phyloP scores from a whole-genome alignment of 768 basidiomycete species.

The Lactarius akahatsu region DNA sequence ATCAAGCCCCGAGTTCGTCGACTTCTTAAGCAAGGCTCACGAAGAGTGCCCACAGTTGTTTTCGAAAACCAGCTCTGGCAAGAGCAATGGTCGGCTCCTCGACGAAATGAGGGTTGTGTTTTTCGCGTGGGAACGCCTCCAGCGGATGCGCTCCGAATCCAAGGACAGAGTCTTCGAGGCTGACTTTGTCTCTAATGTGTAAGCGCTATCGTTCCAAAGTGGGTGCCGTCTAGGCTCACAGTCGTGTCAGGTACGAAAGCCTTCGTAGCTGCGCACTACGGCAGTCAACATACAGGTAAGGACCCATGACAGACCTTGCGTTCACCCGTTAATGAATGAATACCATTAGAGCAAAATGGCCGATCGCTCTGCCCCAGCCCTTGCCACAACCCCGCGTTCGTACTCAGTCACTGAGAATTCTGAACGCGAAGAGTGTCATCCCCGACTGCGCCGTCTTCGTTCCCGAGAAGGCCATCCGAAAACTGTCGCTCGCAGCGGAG shows the following conservation, averaged over 20 bases:
- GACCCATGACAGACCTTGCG: background rate
- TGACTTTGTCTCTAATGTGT: conserved; percentile 57
- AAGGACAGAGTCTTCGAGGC: conserved; percentile 54
- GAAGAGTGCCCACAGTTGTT: conserved; percentile 43
- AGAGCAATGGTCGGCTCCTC: conserved; percentile 33
- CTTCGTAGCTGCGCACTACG: conserved; percentile 48
- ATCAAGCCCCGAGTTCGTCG: conserved; percentile 34
- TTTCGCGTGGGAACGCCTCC: conserved; percentile 46
- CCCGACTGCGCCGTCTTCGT: conserved; percentile 54
- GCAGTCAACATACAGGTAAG: conserved; percentile 45
- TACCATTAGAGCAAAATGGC: conserved; percentile 46
- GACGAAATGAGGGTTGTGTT: conserved; percentile 44
- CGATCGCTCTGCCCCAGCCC: conserved; percentile 50
- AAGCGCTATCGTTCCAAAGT: conserved; percentile 29
- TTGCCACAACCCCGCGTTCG: conserved; percentile 33
- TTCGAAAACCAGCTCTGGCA: conserved; percentile 31
- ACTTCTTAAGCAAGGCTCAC: conserved; percentile 39
- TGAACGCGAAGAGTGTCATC: conserved; percentile 47
- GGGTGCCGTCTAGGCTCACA: conserved; percentile 1
- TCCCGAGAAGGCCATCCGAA: conserved; percentile 39
- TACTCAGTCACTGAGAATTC: conserved; percentile 38
- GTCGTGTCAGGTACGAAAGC: conserved; percentile 43
- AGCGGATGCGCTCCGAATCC: conserved; percentile 42
- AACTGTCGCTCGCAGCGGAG: conserved; percentile 44
- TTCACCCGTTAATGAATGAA: conserved; percentile 15